These are phyloP conservation scores for Fusarium verticillioides DNA, from an alignment of 2,329 filamentous ascomycete species.

Conservation along the genomic window DNA sequence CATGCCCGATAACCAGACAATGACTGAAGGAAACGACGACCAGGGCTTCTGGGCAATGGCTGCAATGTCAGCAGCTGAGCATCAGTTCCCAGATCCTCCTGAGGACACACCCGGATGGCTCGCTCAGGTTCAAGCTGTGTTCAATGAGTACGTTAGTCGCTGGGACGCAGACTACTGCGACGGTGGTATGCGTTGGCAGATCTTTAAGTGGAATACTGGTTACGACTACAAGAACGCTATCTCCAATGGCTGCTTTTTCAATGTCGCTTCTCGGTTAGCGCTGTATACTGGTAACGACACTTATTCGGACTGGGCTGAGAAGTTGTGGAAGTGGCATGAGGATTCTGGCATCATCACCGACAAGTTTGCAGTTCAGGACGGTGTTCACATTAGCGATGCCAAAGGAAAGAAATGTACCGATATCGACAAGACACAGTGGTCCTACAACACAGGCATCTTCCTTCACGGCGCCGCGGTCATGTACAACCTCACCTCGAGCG, in stretches of 20 bases:
- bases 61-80: constrained; percentile 81
- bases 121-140: constrained; percentile 80
- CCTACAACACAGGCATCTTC: constrained; percentile 75
- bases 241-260: constrained; percentile 77
- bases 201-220: constrained; percentile 80
- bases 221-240: constrained; percentile 76
- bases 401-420: constrained; percentile 62
- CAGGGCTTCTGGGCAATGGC: constrained; percentile 89
- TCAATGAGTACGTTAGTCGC: constrained; percentile 78
- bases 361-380: constrained; percentile 66
- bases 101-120: constrained; percentile 75
- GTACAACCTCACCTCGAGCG: constrained; percentile 67
- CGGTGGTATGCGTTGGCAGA: constrained; percentile 87
- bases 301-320: constrained; percentile 80
- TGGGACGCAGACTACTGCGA: constrained; percentile 74
- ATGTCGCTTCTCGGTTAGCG: constrained; percentile 76
- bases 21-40: constrained; percentile 75
- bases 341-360: constrained; percentile 65
- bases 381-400: constrained; percentile 51
- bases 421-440: constrained; percentile 71
- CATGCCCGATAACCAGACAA: constrained; percentile 74
- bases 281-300: constrained; percentile 83
- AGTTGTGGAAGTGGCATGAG: constrained; percentile 74
- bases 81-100: constrained; percentile 76
- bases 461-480: constrained; percentile 71